A percentile compares a stretch with the other conserved stretches of the same genome.
Conservation (phyloP, 768 basidiomycete genomes). For the Lactarius akahatsu region DNA sequence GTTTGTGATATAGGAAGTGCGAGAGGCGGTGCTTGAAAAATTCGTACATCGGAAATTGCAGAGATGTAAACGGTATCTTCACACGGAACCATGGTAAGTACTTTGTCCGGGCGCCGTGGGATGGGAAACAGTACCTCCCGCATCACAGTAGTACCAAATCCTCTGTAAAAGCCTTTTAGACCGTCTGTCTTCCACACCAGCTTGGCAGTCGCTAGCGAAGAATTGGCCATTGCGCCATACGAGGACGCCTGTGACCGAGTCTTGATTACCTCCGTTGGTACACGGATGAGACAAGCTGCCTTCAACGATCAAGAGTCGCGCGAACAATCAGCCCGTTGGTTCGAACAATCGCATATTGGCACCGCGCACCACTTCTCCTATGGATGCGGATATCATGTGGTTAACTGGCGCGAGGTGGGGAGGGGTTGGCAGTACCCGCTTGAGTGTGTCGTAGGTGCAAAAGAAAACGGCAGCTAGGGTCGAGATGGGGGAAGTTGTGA, state of each 20-base stretch:
- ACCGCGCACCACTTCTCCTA: constrained; percentile 52
- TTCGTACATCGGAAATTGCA: constrained; percentile 97
- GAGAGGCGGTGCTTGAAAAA: constrained; percentile 72
- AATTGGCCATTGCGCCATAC: constrained; percentile 55
- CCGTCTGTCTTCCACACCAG: constrained; percentile 63
- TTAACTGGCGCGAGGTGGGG: constrained; percentile 63
- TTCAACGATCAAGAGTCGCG: constrained; percentile 33
- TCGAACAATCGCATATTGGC: neutral
- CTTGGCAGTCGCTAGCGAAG: constrained; percentile 60
- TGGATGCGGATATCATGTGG: constrained; percentile 52
- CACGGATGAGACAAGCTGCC: constrained; percentile 89
- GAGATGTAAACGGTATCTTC: constrained; percentile 93
- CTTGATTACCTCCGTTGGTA: constrained; percentile 96
- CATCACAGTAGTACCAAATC: constrained; percentile 78
- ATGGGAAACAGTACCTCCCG: constrained; percentile 48
- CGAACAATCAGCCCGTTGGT: constrained; percentile 14
- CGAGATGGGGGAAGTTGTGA: neutral
- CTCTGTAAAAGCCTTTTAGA: constrained; percentile 79
- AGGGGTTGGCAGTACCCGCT: constrained; percentile 64
- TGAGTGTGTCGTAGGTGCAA: constrained; percentile 88
- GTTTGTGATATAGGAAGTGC: constrained; percentile 48
- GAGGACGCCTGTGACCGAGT: constrained; percentile 85
- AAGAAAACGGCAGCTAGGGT: constrained; percentile 91
- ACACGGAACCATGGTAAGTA: constrained; percentile 4
- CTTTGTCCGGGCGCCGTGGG: neutral